Evolutionary conservation across 169 alveolate genomes (phyloP).

Genomic region (Cyclospora cayetanensis): DNA sequence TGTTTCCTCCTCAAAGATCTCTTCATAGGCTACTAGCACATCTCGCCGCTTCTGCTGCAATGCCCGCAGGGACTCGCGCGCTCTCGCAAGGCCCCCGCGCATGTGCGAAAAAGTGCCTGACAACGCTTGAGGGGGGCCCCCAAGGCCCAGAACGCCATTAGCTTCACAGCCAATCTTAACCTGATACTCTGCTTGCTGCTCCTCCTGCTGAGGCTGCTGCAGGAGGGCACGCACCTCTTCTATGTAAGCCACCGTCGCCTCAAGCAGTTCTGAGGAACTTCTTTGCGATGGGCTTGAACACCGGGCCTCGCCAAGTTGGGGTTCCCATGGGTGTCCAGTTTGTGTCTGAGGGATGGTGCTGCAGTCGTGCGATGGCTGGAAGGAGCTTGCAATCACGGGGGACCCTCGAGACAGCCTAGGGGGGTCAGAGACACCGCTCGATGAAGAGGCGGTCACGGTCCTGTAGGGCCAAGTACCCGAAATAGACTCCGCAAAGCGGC

Average conservation of each 20-base stretch:
- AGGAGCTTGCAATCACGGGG: no score
- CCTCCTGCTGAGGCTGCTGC: conserved; percentile 37
- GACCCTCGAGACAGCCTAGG: background rate
- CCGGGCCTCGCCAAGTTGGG: background rate
- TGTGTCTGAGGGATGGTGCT: no score
- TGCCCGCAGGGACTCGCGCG: conserved; percentile 30
- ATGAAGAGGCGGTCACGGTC: background rate
- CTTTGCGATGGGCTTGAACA: no score
- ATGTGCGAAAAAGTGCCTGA: background rate
- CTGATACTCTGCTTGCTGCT: conserved; percentile 13
- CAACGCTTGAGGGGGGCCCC: background rate
- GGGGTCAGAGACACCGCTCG: background rate
- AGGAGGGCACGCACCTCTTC: background rate
- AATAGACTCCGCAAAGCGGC: background rate
- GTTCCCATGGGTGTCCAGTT: background rate
- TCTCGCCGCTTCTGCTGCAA: conserved; percentile 46
- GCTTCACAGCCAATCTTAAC: background rate
- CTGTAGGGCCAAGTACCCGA: background rate
- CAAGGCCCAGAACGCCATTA: background rate
- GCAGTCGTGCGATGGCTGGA: no score
- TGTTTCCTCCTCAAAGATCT: background rate
- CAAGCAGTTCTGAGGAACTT: background rate
- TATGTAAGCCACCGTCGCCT: background rate
- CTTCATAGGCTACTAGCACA: background rate
- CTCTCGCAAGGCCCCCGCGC: background rate